Evolutionary conservation across 2,329 filamentous ascomycete species (phyloP).

Genomic region (Chaetomium globosum): DNA sequence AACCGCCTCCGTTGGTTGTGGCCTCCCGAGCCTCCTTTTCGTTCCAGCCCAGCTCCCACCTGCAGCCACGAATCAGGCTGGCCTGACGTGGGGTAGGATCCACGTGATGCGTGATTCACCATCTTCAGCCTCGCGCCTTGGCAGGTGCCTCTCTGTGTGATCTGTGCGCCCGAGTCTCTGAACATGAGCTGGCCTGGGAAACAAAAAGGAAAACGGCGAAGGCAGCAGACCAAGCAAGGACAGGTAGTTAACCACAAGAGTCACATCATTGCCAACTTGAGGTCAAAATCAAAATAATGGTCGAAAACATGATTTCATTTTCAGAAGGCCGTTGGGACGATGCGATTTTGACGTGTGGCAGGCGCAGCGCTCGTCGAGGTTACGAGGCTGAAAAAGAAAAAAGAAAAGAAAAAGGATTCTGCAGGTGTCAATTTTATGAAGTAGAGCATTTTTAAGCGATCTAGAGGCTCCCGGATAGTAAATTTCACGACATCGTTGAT

Average conservation of each 20-base stretch:
- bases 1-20: conserved; percentile 35
- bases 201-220: too few relatives aligned
- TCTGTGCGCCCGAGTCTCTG: neutral
- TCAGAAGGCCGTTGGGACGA: too few relatives aligned
- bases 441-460: too few relatives aligned
- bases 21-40: conserved; percentile 32
- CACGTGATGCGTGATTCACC: conserved; percentile 14
- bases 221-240: neutral
- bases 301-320: too few relatives aligned
- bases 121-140: conserved; percentile 6
- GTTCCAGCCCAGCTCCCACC: conserved; percentile 9
- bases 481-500: too few relatives aligned
- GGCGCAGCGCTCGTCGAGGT: too few relatives aligned
- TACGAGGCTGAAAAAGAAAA: too few relatives aligned
- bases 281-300: neutral
- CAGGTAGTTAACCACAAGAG: neutral
- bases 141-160: neutral
- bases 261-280: neutral
- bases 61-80: neutral
- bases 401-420: too few relatives aligned
- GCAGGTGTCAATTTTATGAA: too few relatives aligned
- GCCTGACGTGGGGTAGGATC: neutral
- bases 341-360: too few relatives aligned
- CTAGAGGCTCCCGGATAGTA: too few relatives aligned
- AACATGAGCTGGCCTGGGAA: too few relatives aligned